A percentile compares a stretch with the other conserved stretches of the same genome.
Evolutionary conservation across 1,284 basidiomycete species (phyloP).

Genomic region (Moesziomyces globuligerus): DNA sequence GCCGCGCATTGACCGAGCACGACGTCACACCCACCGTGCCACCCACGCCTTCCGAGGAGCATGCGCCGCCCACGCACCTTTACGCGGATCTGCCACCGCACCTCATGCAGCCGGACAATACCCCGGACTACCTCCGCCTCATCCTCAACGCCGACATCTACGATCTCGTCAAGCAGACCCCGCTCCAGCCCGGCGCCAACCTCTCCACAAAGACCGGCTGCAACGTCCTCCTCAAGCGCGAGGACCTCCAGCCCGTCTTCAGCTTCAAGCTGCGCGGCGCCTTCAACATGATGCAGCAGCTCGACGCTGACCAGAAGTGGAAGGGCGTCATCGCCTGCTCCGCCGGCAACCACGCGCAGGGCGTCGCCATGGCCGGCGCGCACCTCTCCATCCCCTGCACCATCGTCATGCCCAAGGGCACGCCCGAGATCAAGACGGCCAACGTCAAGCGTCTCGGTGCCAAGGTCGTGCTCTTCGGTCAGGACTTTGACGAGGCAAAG

Average conservation of each 20-base stretch:
- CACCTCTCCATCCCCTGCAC: constrained; percentile 90
- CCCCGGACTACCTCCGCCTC: constrained; percentile 91
- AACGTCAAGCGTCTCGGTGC: constrained; percentile 93
- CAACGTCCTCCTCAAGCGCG: constrained; percentile 92
- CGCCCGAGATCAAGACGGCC: constrained; percentile 93
- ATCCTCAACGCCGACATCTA: constrained; percentile 95
- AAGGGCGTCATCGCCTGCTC: constrained; percentile 98
- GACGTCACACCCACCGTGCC: constrained; percentile 25
- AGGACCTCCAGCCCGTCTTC: constrained; percentile 96
- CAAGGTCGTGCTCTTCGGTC: constrained; percentile 89
- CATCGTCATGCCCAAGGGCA: constrained; percentile 96
- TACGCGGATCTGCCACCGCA: constrained; percentile 79
- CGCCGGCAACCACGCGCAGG: constrained; percentile 98
- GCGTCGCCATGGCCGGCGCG: constrained; percentile 91
- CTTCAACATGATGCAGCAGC: constrained; percentile 97
- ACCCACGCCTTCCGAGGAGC: constrained; percentile 26
- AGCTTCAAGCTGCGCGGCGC: constrained; percentile 94
- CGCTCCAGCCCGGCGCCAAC: constrained; percentile 84
- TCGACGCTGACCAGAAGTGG: constrained; percentile 88
- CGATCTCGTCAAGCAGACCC: constrained; percentile 90
- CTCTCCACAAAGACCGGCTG: constrained; percentile 88
- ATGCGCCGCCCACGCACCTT: constrained; percentile 39
- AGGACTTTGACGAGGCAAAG: constrained; percentile 97
- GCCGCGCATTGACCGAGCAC: constrained; percentile 36
- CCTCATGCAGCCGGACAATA: constrained; percentile 75